Evolutionary conservation across 208 protist species (phyloP).

Genomic region (Histomonas meleagridis): DNA sequence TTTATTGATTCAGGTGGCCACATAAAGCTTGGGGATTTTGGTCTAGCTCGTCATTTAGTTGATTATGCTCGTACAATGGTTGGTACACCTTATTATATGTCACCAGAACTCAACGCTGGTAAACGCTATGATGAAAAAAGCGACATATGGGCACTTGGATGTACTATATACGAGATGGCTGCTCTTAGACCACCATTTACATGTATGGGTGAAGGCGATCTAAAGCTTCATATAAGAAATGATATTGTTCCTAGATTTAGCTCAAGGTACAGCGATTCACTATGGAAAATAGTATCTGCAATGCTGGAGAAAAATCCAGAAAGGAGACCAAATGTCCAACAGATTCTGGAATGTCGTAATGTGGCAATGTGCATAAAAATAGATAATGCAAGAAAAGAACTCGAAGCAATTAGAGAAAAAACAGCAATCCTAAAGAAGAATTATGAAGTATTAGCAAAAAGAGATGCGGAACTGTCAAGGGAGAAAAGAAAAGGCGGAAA

Average conservation of each 20-base stretch:
- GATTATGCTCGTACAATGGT: constrained; percentile 45
- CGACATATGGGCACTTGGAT: constrained; percentile 58
- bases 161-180: constrained; percentile 53
- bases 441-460: too few relatives aligned
- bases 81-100: constrained; percentile 58
- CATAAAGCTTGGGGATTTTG: constrained; percentile 58
- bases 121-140: constrained; percentile 48
- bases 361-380: background rate
- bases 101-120: constrained; percentile 44
- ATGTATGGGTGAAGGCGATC: background rate
- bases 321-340: background rate
- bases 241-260: background rate
- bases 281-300: background rate
- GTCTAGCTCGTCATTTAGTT: constrained; percentile 48
- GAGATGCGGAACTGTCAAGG: too few relatives aligned
- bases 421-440: too few relatives aligned
- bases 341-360: background rate
- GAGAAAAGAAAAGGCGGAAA: too few relatives aligned
- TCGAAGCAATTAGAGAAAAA: background rate
- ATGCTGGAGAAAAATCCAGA: background rate
- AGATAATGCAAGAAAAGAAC: background rate
- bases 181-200: constrained; percentile 49
- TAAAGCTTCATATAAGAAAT: background rate
- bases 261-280: background rate
- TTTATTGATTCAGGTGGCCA: constrained; percentile 42